Conservation (phyloP, 2,329 filamentous ascomycete genomes). For the Monilinia fructicola region DNA sequence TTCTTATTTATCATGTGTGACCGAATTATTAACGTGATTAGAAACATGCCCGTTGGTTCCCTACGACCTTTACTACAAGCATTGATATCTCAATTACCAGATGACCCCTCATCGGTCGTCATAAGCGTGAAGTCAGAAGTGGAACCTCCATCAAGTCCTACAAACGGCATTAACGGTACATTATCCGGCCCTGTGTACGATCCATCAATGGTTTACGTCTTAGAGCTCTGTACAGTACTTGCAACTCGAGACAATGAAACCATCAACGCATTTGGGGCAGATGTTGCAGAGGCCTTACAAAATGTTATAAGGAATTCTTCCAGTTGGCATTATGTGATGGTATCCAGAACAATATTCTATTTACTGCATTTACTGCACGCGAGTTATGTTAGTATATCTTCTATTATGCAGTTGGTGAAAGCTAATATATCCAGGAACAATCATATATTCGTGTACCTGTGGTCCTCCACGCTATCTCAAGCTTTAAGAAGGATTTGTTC, state of each 20-base stretch:
- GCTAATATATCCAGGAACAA: constrained; percentile 60
- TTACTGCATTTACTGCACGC: constrained; percentile 76
- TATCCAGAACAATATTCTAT: constrained; percentile 84
- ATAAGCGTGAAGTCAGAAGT: constrained; percentile 90
- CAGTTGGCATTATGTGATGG: constrained; percentile 77
- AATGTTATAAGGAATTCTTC: constrained; percentile 75
- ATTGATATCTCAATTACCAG: constrained; percentile 80
- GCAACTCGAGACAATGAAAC: constrained; percentile 74
- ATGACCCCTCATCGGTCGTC: constrained; percentile 75
- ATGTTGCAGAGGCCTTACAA: constrained; percentile 77
- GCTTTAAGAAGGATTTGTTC: constrained; percentile 75
- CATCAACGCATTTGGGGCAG: constrained; percentile 70
- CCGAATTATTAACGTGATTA: constrained; percentile 41
- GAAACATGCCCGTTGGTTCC: constrained; percentile 59
- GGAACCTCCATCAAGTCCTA: constrained; percentile 56
- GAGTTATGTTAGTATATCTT: constrained; percentile 68
- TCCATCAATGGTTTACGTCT: constrained; percentile 81
- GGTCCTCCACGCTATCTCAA: constrained; percentile 86
- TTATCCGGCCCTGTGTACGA: constrained; percentile 69
- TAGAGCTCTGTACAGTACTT: constrained; percentile 84
- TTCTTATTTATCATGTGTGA: background rate
- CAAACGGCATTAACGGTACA: constrained; percentile 58
- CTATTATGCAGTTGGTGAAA: constrained; percentile 23
- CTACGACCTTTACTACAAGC: constrained; percentile 66
- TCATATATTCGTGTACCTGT: constrained; percentile 91